Base-by-base conservation (phyloP, 1,284 basidiomycete species). In the Schizophyllum commune region DNA sequence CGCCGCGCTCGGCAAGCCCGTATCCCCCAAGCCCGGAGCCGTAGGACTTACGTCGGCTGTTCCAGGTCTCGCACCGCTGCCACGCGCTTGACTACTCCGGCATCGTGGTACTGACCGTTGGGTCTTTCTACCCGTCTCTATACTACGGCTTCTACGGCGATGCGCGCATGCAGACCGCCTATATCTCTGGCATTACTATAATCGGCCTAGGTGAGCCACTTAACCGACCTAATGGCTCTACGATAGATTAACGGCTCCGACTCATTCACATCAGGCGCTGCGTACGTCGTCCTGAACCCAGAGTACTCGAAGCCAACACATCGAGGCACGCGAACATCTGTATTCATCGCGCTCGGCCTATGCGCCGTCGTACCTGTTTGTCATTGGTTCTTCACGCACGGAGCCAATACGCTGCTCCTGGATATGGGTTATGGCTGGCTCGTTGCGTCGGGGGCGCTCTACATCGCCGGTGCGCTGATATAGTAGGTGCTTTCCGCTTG, bases 331-430 rank as follows among this genome's bases (percentile, higher is more conserved):
- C 85, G 95, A 21, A 95, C 93, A 3, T 73, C 77, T 20, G 85
- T 93, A 7, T 97, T 96, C 74, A 82, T 94, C 65, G 83, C 80
- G 9, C 83, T 96, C 15, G 94, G 94, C 15, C 74, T 92, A 32
- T 86, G 83, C 64, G 89, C 85, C 8, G 72, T 91, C 51, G 68
- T 92, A 5, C 94, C 94, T 27, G 78, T 92, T 17, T 74, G 77
- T 11, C 93, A 97, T 69, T 77, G 85, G 53, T 68, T 89, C 32
- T 58, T 80, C 53, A 75, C 79, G 15, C 85, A 88, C 68, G 90
- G 88, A 13, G 73, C 82, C 60, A 64, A 72, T 57, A 80, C 79
- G 63, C 74, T 88, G 55, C 74, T 83, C 60, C 70, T 75, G 60
- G 83, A 84, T 63, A 86, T 90, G 80, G 89, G 89, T 34, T 80